Conservation (phyloP, 192 early-diverging fungal species). For the Coemansia sp. region DNA sequence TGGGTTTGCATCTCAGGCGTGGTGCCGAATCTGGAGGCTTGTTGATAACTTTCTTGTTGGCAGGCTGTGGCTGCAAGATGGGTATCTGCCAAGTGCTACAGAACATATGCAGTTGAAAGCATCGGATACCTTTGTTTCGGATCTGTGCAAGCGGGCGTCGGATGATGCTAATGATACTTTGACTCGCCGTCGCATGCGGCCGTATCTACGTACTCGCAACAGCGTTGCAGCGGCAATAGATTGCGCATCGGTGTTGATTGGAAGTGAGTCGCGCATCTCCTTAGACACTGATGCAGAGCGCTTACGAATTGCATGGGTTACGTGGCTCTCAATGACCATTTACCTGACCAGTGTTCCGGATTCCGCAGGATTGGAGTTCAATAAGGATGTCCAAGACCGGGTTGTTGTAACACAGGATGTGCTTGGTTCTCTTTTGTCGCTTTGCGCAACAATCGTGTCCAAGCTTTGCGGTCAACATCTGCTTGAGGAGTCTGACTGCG, state of each 20-base stretch:
- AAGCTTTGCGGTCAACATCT: not conserved
- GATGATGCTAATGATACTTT: not conserved
- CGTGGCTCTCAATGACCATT: constrained; percentile 32
- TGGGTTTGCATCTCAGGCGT: constrained; percentile 22
- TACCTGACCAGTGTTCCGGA: constrained; percentile 9
- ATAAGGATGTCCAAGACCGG: constrained; percentile 10
- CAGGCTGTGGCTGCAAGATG: not conserved
- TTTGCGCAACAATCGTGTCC: constrained; percentile 12
- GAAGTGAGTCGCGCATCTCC: not conserved
- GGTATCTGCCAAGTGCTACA: not conserved
- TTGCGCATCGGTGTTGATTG: constrained; percentile 18
- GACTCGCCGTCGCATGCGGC: not conserved
- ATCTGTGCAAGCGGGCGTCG: not conserved
- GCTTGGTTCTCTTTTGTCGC: constrained; percentile 25
- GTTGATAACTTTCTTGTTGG: constrained; percentile 19
- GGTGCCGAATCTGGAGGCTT: constrained; percentile 28
- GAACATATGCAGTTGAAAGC: not conserved
- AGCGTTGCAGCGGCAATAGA: constrained; percentile 28
- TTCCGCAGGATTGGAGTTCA: not conserved
- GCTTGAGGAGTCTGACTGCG: constrained; percentile 23
- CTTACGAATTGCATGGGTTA: constrained; percentile 30
- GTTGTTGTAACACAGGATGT: constrained; percentile 36
- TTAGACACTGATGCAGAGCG: not conserved
- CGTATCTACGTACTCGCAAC: constrained; percentile 27
- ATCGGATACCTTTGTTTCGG: not conserved